These are phyloP conservation scores for Iris macrosiphon DNA, from an alignment of 106 monocot species.

Conservation along the genomic window DNA sequence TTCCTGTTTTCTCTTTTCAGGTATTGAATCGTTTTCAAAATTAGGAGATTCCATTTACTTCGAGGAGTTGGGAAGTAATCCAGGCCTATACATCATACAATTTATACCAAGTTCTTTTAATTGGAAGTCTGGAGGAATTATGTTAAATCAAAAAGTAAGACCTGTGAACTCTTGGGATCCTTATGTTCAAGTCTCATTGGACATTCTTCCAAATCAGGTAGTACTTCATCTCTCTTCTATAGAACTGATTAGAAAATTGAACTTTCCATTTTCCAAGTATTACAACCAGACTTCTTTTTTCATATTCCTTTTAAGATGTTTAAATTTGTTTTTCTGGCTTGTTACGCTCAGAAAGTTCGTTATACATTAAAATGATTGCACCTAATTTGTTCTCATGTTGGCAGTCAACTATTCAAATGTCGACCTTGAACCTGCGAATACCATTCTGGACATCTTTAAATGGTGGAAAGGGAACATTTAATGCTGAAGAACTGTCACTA, in stretches of 20 bases:
- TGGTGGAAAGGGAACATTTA: constrained; percentile 45
- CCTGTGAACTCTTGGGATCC: constrained; percentile 39
- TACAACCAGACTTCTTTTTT: too few species aligned
- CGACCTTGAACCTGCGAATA: constrained; percentile 53
- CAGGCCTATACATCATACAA: constrained; percentile 62
- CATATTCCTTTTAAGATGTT: background rate
- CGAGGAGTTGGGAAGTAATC: constrained; percentile 50
- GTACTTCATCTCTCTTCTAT: background rate
- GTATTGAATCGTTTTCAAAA: constrained; percentile 83
- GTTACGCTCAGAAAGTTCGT: too few species aligned
- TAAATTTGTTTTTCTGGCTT: background rate
- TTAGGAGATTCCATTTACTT: constrained; percentile 91
- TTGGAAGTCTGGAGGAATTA: constrained; percentile 57
- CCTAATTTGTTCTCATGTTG: background rate
- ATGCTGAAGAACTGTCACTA: constrained; percentile 31
- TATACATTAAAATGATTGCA: background rate
- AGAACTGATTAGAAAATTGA: background rate
- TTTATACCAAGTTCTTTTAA: constrained; percentile 64
- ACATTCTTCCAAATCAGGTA: constrained; percentile 49
- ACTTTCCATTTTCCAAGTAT: background rate
- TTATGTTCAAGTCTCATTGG: constrained; percentile 35
- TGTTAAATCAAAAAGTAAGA: constrained; percentile 33
- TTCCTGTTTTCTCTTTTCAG: constrained; percentile 17
- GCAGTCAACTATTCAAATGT: constrained; percentile 25
- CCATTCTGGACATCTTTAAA: constrained; percentile 58